A percentile compares a stretch with the other conserved stretches of the same genome.
Evolutionary conservation across 495 filamentous ascomycete genomes (phyloP).

Genomic region (Penicillium taxi): DNA sequence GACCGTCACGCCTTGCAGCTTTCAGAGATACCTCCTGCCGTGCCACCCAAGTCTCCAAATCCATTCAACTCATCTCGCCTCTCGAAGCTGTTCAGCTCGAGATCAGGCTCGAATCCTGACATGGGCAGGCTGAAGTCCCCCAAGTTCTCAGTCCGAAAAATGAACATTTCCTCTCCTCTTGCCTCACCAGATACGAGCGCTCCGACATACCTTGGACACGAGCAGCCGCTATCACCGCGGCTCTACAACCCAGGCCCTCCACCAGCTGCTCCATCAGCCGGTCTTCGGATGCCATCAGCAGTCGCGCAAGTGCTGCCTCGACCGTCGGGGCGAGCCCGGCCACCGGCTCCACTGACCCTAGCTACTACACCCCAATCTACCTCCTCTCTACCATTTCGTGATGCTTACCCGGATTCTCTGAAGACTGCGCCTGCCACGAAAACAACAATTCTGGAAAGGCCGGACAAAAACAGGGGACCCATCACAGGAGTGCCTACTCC

Average conservation of each 20-base stretch:
- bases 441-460: constrained; percentile 69
- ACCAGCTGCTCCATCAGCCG: constrained; percentile 37
- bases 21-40: constrained; percentile 11
- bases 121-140: constrained; percentile 44
- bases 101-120: constrained; percentile 40
- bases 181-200: constrained; percentile 39
- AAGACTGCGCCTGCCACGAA: constrained; percentile 60
- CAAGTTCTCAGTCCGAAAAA: constrained; percentile 43
- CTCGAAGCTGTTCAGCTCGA: constrained; percentile 46
- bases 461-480: constrained; percentile 51
- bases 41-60: constrained; percentile 17
- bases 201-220: constrained; percentile 38
- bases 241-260: constrained; percentile 52
- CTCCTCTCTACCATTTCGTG: constrained; percentile 51
- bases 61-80: constrained; percentile 30
- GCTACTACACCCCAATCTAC: constrained; percentile 13
- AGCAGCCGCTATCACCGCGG: constrained; percentile 49
- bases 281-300: constrained; percentile 9
- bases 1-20: constrained; percentile 19
- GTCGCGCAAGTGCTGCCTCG: constrained; percentile 14
- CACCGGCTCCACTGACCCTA: constrained; percentile 33
- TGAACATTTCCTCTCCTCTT: constrained; percentile 52
- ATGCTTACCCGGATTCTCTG: constrained; percentile 37
- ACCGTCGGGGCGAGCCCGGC: constrained; percentile 15
- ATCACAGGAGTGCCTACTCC: constrained; percentile 71